Evolutionary conservation across 192 early-diverging fungal species (phyloP).

Genomic region (Thamnidium elegans): DNA sequence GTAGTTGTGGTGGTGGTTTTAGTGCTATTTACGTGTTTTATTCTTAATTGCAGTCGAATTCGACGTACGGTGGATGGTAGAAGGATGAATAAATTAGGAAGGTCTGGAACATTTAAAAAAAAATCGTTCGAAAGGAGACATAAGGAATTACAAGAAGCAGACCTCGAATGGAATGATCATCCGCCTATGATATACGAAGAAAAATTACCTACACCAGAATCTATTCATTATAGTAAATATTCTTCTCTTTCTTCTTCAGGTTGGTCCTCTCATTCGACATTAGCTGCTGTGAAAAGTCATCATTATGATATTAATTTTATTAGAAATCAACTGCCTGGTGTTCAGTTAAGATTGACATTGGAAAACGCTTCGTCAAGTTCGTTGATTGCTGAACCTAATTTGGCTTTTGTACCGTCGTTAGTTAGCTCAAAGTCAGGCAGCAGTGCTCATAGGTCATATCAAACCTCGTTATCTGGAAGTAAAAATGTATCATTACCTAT

Average conservation of each 20-base stretch:
- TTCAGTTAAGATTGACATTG: not conserved
- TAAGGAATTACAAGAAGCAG: conserved; percentile 11
- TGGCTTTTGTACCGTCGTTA: too few relatives aligned
- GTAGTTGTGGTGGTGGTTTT: conserved; percentile 2
- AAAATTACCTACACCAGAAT: conserved; percentile 1
- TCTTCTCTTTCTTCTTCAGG: conserved; percentile 4
- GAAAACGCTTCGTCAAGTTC: conserved; percentile 5
- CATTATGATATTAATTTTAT: conserved; percentile 5
- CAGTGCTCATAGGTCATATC: too few relatives aligned
- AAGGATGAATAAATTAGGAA: conserved; percentile 6
- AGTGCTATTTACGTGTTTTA: conserved; percentile 10
- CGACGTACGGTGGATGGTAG: conserved; percentile 1
- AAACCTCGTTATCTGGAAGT: too few relatives aligned
- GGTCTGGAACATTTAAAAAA: conserved; percentile 3
- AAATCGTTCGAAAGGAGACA: conserved; percentile 9
- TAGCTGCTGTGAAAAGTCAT: not conserved
- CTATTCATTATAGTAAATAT: not conserved
- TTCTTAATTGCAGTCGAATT: conserved; percentile 12
- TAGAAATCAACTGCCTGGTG: conserved; percentile 3
- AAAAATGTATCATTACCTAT: too few relatives aligned
- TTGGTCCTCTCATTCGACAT: conserved; percentile 2
- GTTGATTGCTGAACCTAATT: too few relatives aligned
- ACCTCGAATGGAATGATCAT: conserved; percentile 4
- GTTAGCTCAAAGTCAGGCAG: too few relatives aligned
- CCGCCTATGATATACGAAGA: conserved; percentile 3